phyloP scores from a whole-genome alignment of 345 rosid genomes.

The Dipteronia dyeriana region DNA sequence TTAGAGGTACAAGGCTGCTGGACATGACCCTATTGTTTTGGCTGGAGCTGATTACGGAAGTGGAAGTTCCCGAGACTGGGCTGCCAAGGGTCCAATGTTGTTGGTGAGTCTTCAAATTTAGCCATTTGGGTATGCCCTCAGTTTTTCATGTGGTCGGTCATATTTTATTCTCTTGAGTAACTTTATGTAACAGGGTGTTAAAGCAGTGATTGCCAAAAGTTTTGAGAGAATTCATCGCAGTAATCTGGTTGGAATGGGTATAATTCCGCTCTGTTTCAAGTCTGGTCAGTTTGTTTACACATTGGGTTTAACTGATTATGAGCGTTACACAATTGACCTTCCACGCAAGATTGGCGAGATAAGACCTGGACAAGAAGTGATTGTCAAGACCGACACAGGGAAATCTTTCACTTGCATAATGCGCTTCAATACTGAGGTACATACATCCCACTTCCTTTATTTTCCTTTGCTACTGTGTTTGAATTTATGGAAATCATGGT shows the following conservation, averaged over 20 bases:
- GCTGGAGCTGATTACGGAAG: slow-evolving; percentile 99
- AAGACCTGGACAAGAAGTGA: slow-evolving; percentile 93
- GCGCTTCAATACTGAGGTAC: slow-evolving; percentile 98
- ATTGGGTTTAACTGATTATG: slow-evolving; percentile 84
- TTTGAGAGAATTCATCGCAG: slow-evolving; percentile 98
- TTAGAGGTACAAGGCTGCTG: slow-evolving; percentile 83
- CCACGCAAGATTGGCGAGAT: slow-evolving; percentile 66
- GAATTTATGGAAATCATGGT: background rate
- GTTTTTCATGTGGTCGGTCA: background rate
- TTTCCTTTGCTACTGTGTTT: background rate
- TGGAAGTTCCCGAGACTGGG: slow-evolving; percentile 99
- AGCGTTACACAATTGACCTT: slow-evolving; percentile 84
- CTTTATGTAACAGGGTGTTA: slow-evolving; percentile 65
- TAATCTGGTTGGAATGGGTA: slow-evolving; percentile 97
- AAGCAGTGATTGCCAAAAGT: slow-evolving; percentile 96
- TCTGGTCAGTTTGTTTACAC: slow-evolving; percentile 91
- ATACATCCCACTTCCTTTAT: background rate
- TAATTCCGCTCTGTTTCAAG: slow-evolving; percentile 91
- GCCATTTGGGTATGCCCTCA: background rate
- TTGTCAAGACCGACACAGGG: slow-evolving; percentile 74
- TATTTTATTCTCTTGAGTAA: slow-evolving; percentile 3
- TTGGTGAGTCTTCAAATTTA: slow-evolving; percentile 47
- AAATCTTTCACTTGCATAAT: slow-evolving; percentile 87
- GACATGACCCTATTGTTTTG: slow-evolving; percentile 74
- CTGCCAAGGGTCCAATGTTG: slow-evolving; percentile 98